A percentile compares a stretch with the other conserved stretches of the same genome.
Conservation (phyloP, 2,329 filamentous ascomycete species). For the Clarireedia paspali region DNA sequence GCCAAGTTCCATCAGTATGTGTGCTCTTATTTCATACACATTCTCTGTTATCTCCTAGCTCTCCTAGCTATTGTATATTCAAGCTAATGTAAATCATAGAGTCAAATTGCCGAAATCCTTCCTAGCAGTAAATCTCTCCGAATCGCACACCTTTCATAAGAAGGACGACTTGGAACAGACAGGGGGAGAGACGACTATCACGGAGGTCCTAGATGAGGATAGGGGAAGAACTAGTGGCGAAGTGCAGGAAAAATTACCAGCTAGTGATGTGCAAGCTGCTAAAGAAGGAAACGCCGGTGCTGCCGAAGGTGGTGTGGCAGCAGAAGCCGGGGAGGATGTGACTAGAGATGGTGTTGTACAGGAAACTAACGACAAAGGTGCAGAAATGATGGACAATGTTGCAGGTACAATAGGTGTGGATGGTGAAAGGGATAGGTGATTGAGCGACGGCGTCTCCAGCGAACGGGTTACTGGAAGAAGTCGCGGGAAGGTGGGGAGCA, state of each 20-base stretch:
- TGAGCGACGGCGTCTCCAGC: too few species aligned
- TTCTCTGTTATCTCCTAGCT: not conserved
- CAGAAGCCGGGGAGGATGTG: not conserved
- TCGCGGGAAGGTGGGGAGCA: too few species aligned
- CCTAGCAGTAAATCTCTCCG: slow-evolving; percentile 30
- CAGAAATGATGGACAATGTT: too few species aligned
- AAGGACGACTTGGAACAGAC: slow-evolving; percentile 18
- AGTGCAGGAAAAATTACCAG: not conserved
- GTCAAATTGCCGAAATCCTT: slow-evolving; percentile 31
- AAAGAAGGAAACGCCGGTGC: not conserved
- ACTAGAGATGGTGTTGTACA: not conserved
- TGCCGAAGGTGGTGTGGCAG: not conserved
- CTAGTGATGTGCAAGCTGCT: not conserved
- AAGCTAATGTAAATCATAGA: slow-evolving; percentile 17
- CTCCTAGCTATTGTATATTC: not conserved
- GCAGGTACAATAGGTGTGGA: too few species aligned
- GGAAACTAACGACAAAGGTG: too few species aligned
- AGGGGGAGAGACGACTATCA: not conserved
- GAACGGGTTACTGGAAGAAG: too few species aligned
- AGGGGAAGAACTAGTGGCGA: not conserved
- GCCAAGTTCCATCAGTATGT: slow-evolving; percentile 90
- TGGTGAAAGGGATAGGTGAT: too few species aligned
- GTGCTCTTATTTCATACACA: not conserved
- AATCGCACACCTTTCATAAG: slow-evolving; percentile 30
- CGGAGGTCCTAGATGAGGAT: not conserved